These are phyloP conservation scores for Xylogone sp. DNA, from an alignment of 2,329 filamentous ascomycete species.

Conservation along the genomic window DNA sequence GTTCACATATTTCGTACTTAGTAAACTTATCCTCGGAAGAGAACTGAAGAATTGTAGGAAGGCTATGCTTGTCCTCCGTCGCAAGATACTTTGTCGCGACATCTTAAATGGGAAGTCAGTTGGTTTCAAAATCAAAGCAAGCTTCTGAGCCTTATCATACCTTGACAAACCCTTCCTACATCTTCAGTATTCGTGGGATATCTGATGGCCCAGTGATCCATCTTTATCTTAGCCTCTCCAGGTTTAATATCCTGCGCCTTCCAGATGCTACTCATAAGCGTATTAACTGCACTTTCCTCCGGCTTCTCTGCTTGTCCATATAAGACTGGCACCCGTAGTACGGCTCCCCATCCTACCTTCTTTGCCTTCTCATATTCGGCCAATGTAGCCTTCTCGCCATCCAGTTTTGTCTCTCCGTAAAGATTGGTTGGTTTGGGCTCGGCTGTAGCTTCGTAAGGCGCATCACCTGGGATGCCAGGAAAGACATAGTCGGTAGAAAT, in stretches of 20 bases:
- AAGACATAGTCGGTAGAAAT: slow-evolving; percentile 85
- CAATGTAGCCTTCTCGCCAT: slow-evolving; percentile 69
- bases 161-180: slow-evolving; percentile 71
- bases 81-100: slow-evolving; percentile 65
- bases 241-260: slow-evolving; percentile 61
- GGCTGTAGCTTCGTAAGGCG: slow-evolving; percentile 70
- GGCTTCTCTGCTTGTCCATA: slow-evolving; percentile 72
- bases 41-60: slow-evolving; percentile 77
- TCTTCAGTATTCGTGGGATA: slow-evolving; percentile 91
- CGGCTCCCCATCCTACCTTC: slow-evolving; percentile 55
- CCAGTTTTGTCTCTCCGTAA: slow-evolving; percentile 71
- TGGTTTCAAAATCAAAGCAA: background rate
- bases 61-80: slow-evolving; percentile 39
- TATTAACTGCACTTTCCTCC: slow-evolving; percentile 78
- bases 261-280: slow-evolving; percentile 72
- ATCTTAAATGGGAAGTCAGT: slow-evolving; percentile 41
- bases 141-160: slow-evolving; percentile 34
- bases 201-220: slow-evolving; percentile 82
- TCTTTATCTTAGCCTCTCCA: slow-evolving; percentile 53
- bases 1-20: slow-evolving; percentile 83
- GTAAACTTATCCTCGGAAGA: slow-evolving; percentile 82
- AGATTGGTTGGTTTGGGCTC: slow-evolving; percentile 70
- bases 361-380: slow-evolving; percentile 48
- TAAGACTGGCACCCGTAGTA: slow-evolving; percentile 77
- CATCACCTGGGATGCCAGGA: slow-evolving; percentile 69